Base-by-base conservation (phyloP, 805 yeast genomes). In the Candida hungchunana region DNA sequence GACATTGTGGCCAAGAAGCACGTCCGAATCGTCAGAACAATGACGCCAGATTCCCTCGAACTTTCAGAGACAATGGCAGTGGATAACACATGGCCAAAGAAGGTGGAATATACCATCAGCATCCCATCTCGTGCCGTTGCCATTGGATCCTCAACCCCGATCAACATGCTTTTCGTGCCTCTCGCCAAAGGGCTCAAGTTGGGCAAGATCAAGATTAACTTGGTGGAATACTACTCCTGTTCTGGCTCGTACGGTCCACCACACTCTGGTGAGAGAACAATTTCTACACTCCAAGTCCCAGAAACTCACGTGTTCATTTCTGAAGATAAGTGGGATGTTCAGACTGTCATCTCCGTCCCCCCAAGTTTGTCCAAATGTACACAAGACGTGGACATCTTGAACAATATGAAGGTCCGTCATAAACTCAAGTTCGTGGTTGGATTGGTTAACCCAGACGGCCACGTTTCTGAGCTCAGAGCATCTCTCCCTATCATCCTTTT, bases 31-130 rank as follows among this genome's bases (percentile, higher is more conserved):
- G 76, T 93, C 9, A 72, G 98, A 51, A 90, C 97, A 0, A 63
- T 90, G 40, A 79, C 95, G 2, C 75, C 95, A 1, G 97, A 90
- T 58, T 74, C 94, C 1, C 73, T 84, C 4, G 97, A 93, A 51
- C 66, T 88, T 17, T 73, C 94, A 0, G 97, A 90, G 58, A 86
- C 97, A 0, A 84, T 89, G 49, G 85, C 95, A 0, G 94, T 90
- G 21, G 96, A 88, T 54, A 90, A 90, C 56, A 80, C 89, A 1
- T 90, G 97, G 97, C 97, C 97, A 3, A 67, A 78, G 30, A 93
- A 93, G 56, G 86, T 90, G 21, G 97, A 90, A 53, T 90, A 90
- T 58, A 74, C 87, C 3, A 77, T 93, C 40, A 82, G 85, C 35
- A 79, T 85, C 6, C 97, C 97, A 0, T 70, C 86, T 18, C 81